Evolutionary conservation across 1,284 basidiomycete species (phyloP).

Genomic region (Volvariella surrecta): DNA sequence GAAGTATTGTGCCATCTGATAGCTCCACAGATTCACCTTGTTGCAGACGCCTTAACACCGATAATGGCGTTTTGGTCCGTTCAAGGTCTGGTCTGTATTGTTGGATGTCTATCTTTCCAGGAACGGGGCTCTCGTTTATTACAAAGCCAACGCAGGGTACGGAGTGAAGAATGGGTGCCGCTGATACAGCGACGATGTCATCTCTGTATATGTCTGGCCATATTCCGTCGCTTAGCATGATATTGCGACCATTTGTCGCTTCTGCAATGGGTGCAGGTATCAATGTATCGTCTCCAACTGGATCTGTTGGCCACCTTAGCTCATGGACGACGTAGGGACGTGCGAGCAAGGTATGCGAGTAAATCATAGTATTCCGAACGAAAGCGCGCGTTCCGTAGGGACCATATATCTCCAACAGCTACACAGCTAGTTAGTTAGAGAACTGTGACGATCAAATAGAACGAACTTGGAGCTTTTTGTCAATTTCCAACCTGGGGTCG

Average conservation of each 20-base stretch:
- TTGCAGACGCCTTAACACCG: conserved; percentile 62
- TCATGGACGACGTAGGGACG: conserved; percentile 87
- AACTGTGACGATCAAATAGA: conserved; percentile 4
- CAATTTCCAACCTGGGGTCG: conserved; percentile 40
- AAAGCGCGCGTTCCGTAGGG: conserved; percentile 82
- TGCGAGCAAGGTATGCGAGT: conserved; percentile 67
- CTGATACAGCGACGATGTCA: conserved; percentile 61
- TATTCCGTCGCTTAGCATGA: conserved; percentile 51
- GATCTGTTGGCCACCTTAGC: conserved; percentile 57
- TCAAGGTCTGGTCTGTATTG: conserved; percentile 58
- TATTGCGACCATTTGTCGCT: conserved; percentile 56
- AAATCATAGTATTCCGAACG: conserved; percentile 62
- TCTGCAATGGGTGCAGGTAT: conserved; percentile 45
- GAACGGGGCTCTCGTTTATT: conserved; percentile 66
- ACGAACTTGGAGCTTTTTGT: conserved; percentile 26
- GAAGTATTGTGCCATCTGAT: conserved; percentile 69
- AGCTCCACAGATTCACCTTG: conserved; percentile 64
- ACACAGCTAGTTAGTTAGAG: conserved; percentile 4
- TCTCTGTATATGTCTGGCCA: conserved; percentile 69
- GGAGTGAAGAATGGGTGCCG: conserved; percentile 77
- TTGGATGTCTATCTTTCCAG: conserved; percentile 65
- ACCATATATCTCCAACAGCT: conserved; percentile 83
- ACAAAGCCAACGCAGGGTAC: conserved; percentile 84
- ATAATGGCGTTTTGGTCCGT: conserved; percentile 66
- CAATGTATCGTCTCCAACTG: conserved; percentile 39